These are phyloP conservation scores for Neonothopanus nambi DNA, from an alignment of 1,284 basidiomycete genomes.

Conservation along the genomic window DNA sequence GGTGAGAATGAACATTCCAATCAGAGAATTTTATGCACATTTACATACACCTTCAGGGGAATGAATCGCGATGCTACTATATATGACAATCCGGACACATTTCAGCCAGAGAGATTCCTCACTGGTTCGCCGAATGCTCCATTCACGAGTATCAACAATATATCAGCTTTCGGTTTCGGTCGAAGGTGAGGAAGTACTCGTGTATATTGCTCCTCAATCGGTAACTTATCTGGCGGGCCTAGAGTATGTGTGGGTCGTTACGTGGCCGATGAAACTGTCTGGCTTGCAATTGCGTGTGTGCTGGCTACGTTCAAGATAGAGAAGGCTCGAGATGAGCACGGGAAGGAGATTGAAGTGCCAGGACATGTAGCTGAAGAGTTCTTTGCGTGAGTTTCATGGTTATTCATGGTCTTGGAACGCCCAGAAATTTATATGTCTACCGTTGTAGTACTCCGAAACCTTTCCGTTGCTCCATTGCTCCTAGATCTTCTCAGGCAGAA, in stretches of 20 bases:
- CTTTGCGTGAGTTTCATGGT: neutral
- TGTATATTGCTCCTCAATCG: neutral
- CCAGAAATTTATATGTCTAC: neutral
- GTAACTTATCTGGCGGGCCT: too few relatives aligned
- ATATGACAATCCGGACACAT: slow-evolving; percentile 4
- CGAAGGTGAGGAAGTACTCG: neutral
- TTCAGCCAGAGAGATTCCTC: slow-evolving; percentile 10
- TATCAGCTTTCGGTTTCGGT: slow-evolving; percentile 12
- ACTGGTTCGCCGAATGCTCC: neutral
- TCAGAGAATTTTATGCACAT: too few relatives aligned
- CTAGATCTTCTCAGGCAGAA: neutral
- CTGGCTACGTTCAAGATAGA: slow-evolving; percentile 13
- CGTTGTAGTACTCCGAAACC: slow-evolving; percentile 2
- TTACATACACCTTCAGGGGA: neutral
- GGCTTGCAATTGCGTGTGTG: slow-evolving; percentile 18
- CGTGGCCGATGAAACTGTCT: slow-evolving; percentile 14
- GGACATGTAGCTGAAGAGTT: neutral
- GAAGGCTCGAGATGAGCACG: slow-evolving; percentile 12
- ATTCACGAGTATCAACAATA: neutral
- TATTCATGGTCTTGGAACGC: neutral
- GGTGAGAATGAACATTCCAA: neutral
- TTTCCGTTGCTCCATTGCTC: neutral
- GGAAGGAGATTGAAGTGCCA: slow-evolving; percentile 5
- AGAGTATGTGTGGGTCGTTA: slow-evolving; percentile 2
- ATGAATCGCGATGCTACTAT: slow-evolving; percentile 8